Base-by-base conservation (phyloP, 345 rosid genomes). In the Lepidium aucheri region DNA sequence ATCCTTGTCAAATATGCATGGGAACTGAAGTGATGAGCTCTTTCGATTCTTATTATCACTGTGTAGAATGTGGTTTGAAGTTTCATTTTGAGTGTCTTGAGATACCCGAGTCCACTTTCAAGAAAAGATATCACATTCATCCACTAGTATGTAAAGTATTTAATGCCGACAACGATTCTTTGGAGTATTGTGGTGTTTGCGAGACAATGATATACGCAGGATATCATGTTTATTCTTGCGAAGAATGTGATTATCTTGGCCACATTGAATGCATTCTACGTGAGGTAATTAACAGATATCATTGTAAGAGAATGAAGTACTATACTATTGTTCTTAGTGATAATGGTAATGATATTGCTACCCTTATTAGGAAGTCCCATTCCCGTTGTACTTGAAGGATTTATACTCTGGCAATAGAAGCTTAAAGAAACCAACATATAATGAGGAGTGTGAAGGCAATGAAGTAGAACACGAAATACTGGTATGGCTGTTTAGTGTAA, bases 211-310 rank as follows among this genome's bases (percentile, higher is more conserved):
- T 60, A 6, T 12, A n/a, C 2, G 24, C 10, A 1, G 47, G 51
- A 18, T 49, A 70, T 62, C 63, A 28, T 50, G 68, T 45, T 50
- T 74, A 66, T 43, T 56, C 16, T 0, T 74, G 78, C 6, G 4
- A 56, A 34, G 54, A 38, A 49, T 61, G 76, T 59, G 45, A n/a
- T 20, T 70, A 14, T 60, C 15, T 74, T 42, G 53, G 70, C 34
- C 78, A 74, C 35, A 61, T 74, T 13, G 54, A 70, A 60, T 74
- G 81, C 17, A 47, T 59, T 41, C 34, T 71, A 14, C 24, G 16
- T n/a, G 26, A 64, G 75, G 79, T 76, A 33, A 39, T n/a, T n/a
- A n/a, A n/a, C n/a, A n/a, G n/a, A n/a, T n/a, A n/a, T 10, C 26
- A 24, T 24, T 24, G 26, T n/a, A n/a, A n/a, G n/a, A n/a, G n/a